These are phyloP conservation scores for Pythium scleroteichum DNA, from an alignment of 352 stramenopile genomes.

Conservation along the genomic window DNA sequence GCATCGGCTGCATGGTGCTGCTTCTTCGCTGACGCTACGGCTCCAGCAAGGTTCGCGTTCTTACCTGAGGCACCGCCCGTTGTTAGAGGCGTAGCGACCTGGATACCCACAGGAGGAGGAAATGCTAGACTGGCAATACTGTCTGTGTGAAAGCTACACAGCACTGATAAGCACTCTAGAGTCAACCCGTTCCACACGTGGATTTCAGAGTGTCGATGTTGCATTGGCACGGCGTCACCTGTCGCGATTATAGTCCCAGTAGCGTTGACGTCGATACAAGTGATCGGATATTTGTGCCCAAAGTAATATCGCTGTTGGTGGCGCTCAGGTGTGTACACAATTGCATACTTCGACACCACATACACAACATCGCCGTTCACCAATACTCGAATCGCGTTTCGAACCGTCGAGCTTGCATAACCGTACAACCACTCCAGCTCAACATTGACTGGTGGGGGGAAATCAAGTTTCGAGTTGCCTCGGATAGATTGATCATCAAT, in stretches of 20 bases:
- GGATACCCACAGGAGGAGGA: conserved; percentile 40
- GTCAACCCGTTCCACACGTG: conserved; percentile 70
- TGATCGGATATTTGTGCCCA: conserved; percentile 57
- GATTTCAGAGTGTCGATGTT: conserved; percentile 46
- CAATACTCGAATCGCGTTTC: conserved; percentile 56
- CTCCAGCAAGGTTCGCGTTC: conserved; percentile 26
- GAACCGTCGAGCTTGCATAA: conserved; percentile 41
- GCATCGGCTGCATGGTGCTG: conserved; percentile 59
- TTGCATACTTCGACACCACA: conserved; percentile 69
- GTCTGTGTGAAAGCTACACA: conserved; percentile 63
- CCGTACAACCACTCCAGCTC: conserved; percentile 80
- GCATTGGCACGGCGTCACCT: conserved; percentile 33
- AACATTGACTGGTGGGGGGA: conserved; percentile 63
- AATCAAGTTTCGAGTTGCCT: conserved; percentile 21
- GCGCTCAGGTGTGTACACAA: conserved; percentile 60
- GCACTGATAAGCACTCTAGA: conserved; percentile 67
- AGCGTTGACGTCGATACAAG: conserved; percentile 61
- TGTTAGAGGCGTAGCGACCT: conserved; percentile 27
- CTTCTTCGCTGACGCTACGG: conserved; percentile 55
- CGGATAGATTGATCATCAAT: not conserved
- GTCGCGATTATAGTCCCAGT: conserved; percentile 68
- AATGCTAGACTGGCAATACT: conserved; percentile 61
- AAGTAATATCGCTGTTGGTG: conserved; percentile 79
- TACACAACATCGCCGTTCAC: conserved; percentile 66
- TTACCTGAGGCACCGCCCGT: conserved; percentile 37